Conservation (phyloP, 2,329 filamentous ascomycete species). For the Hypoxylon sp. region DNA sequence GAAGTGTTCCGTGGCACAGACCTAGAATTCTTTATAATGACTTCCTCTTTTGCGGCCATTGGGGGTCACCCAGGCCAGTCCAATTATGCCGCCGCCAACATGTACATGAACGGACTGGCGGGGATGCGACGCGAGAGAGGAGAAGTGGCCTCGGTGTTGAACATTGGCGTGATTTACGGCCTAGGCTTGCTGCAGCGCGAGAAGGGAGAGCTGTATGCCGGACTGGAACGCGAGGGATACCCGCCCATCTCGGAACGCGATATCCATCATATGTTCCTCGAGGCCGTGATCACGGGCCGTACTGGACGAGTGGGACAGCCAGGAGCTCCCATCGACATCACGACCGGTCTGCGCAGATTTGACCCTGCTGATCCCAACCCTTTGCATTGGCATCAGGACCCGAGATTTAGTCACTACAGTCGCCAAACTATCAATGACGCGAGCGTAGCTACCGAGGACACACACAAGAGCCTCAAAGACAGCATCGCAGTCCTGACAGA, state of each 20-base stretch:
- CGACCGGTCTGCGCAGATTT: constrained; percentile 60
- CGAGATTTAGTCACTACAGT: constrained; percentile 60
- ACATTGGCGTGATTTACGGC: constrained; percentile 64
- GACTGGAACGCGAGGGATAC: constrained; percentile 61
- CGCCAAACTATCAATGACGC: constrained; percentile 41
- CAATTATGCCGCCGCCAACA: constrained; percentile 63
- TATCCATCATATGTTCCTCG: constrained; percentile 66
- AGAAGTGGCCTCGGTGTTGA: constrained; percentile 58
- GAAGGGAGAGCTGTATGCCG: constrained; percentile 57
- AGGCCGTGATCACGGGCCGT: constrained; percentile 63
- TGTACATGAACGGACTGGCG: constrained; percentile 64
- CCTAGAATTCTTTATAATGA: constrained; percentile 64
- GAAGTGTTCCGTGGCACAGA: constrained; percentile 53
- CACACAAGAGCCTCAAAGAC: constrained; percentile 51
- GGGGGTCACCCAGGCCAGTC: constrained; percentile 62
- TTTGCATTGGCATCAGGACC: constrained; percentile 62
- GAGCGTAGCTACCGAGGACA: constrained; percentile 3
- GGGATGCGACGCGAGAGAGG: constrained; percentile 56
- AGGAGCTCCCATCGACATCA: constrained; percentile 54
- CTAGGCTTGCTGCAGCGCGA: constrained; percentile 61
- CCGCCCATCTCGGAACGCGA: constrained; percentile 66
- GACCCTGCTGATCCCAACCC: constrained; percentile 50
- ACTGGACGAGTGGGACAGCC: constrained; percentile 41
- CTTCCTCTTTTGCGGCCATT: constrained; percentile 61
- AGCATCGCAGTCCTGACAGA: constrained; percentile 47